Evolutionary conservation across 768 basidiomycete species (phyloP).

Genomic region (Leccinellum rugosiceps): DNA sequence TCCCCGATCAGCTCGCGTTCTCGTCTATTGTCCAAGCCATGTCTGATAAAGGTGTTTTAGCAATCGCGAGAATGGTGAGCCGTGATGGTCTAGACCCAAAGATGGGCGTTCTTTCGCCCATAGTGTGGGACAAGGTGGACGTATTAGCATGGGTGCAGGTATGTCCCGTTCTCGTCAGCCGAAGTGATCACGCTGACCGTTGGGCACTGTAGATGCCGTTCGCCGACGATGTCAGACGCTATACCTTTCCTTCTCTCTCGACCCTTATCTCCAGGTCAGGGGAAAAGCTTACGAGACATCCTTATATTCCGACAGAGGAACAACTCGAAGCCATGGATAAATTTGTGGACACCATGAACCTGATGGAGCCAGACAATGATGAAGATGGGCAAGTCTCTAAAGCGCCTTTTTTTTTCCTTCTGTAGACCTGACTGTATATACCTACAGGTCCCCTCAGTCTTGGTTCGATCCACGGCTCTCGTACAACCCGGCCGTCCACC

Average conservation of each 20-base stretch:
- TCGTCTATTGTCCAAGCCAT: conserved; percentile 88
- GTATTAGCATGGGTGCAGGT: conserved; percentile 85
- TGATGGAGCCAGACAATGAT: conserved; percentile 72
- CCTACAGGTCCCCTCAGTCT: conserved; percentile 50
- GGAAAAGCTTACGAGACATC: conserved; percentile 68
- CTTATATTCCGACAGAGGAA: conserved; percentile 75
- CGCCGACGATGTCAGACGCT: conserved; percentile 88
- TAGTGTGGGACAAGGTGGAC: conserved; percentile 63
- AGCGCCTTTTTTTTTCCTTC: background rate
- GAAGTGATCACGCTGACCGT: background rate
- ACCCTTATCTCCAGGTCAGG: conserved; percentile 73
- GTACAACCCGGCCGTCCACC: conserved; percentile 88
- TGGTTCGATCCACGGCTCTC: conserved; percentile 81
- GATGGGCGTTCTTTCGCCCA: conserved; percentile 76
- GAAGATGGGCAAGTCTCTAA: conserved; percentile 61
- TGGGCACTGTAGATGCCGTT: conserved; percentile 77
- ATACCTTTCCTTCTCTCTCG: conserved; percentile 80
- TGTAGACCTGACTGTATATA: background rate
- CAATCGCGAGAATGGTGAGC: conserved; percentile 80
- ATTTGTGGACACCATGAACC: conserved; percentile 87
- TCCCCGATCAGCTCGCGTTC: conserved; percentile 76
- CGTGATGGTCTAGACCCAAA: conserved; percentile 75
- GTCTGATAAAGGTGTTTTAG: conserved; percentile 58
- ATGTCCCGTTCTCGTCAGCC: conserved; percentile 12
- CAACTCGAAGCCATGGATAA: conserved; percentile 81